A percentile compares a stretch with the other conserved stretches of the same genome.
Evolutionary conservation across 192 early-diverging fungal genomes (phyloP).

Genomic region (Backusella australiensis): DNA sequence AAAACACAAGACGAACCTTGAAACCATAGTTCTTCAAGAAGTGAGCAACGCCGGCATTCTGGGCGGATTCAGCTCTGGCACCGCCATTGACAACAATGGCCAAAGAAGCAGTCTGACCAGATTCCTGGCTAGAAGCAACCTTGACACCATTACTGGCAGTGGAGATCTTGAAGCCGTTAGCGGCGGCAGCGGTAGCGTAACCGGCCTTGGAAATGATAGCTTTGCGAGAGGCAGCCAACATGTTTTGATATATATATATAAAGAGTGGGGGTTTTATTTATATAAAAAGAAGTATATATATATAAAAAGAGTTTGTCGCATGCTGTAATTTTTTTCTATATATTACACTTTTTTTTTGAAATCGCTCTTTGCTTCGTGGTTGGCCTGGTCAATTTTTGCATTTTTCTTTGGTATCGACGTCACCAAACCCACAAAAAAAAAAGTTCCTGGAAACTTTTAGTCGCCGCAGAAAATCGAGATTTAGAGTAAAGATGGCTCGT

Average conservation of each 20-base stretch:
- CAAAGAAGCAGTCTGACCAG: conserved; percentile 70
- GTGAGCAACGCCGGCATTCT: conserved; percentile 82
- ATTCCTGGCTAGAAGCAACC: conserved; percentile 68
- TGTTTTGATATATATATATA: conserved; percentile 4
- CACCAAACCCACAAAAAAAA: conserved; percentile 1
- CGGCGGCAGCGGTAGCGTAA: conserved; percentile 46
- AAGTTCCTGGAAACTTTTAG: neutral
- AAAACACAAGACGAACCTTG: conserved; percentile 49
- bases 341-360: neutral
- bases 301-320: neutral
- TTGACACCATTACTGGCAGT: conserved; percentile 57
- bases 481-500: no score
- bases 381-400: conserved; percentile 2
- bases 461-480: neutral
- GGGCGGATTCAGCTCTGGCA: conserved; percentile 74
- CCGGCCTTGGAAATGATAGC: conserved; percentile 51
- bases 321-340: neutral
- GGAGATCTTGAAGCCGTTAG: conserved; percentile 34
- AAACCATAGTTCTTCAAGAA: conserved; percentile 88
- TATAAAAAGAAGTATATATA: neutral
- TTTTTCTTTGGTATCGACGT: neutral
- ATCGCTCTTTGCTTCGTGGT: neutral
- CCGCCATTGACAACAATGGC: conserved; percentile 90
- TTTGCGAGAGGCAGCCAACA: conserved; percentile 50
- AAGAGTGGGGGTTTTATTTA: conserved; percentile 12